These are phyloP conservation scores for Sphaerosporella brunnea DNA, from an alignment of 495 filamentous ascomycete genomes.

Conservation along the genomic window DNA sequence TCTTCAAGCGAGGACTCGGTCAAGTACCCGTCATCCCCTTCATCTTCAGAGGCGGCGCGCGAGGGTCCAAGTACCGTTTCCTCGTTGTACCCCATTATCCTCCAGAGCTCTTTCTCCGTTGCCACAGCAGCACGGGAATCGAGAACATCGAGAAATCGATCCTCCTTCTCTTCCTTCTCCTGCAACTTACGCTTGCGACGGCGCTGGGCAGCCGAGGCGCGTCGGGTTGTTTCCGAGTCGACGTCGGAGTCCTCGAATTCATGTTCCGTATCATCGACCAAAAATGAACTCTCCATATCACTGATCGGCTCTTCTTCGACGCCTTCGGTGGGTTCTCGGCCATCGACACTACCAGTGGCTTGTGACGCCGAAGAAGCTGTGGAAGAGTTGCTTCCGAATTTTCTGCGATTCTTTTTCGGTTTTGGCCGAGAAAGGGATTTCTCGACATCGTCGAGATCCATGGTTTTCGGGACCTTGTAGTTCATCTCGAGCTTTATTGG, in stretches of 20 bases:
- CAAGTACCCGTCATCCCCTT: constrained; percentile 4
- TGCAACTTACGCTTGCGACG: neutral
- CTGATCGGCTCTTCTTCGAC: constrained; percentile 3
- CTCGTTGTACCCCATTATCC: constrained; percentile 8
- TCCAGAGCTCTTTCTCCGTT: constrained; percentile 15
- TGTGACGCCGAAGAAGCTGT: neutral
- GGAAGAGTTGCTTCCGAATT: neutral
- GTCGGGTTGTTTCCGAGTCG: neutral
- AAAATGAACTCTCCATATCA: neutral
- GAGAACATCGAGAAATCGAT: constrained; percentile 11
- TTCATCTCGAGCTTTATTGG: constrained; percentile 10
- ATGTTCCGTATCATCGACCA: constrained; percentile 4
- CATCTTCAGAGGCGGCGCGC: neutral
- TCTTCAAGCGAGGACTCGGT: neutral
- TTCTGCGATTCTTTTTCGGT: neutral
- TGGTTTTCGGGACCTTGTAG: constrained; percentile 2
- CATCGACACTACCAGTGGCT: neutral
- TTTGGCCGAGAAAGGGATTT: neutral
- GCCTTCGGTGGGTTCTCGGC: neutral
- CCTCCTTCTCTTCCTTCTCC: constrained; percentile 7
- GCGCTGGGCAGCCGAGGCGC: neutral
- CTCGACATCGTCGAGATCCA: constrained; percentile 15
- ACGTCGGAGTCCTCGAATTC: neutral
- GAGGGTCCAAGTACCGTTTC: neutral
- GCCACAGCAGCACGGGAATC: constrained; percentile 9